Percentiles rank a stretch among this genome's conserved stretches.
Conservation (phyloP, 169 alveolate genomes). For the Plasmodium berghei region DNA sequence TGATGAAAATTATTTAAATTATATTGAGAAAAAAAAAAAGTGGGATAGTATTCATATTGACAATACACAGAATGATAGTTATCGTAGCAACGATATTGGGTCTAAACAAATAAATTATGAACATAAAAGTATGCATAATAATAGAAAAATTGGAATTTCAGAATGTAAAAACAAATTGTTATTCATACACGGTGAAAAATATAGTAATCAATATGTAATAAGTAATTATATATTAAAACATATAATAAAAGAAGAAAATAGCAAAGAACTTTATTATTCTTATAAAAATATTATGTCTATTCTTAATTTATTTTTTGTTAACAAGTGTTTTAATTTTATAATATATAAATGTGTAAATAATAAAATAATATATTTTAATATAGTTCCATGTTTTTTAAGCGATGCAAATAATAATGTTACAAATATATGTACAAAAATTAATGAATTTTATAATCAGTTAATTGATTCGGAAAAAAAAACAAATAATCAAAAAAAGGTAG, state of each 20-base stretch:
- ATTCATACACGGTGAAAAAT: conserved; percentile 63
- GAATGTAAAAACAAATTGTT: conserved; percentile 32
- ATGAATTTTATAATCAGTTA: conserved; percentile 10
- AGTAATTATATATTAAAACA: conserved; percentile 47
- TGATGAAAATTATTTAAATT: too few species aligned
- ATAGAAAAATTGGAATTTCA: too few species aligned
- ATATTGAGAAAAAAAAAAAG: too few species aligned
- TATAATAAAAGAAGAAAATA: conserved; percentile 29
- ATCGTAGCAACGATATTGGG: too few species aligned
- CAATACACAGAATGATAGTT: too few species aligned
- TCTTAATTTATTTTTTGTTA: conserved; percentile 65
- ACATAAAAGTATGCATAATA: too few species aligned
- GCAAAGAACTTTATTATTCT: conserved; percentile 22
- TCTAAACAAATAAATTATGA: too few species aligned
- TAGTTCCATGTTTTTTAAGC: conserved; percentile 33
- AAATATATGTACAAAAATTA: conserved; percentile 63
- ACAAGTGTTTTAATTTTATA: conserved; percentile 51
- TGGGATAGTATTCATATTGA: too few species aligned
- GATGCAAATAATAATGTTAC: conserved; percentile 40
- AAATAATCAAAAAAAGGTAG: not conserved
- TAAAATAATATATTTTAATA: conserved; percentile 30
- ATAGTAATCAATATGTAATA: conserved; percentile 46
- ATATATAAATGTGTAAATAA: conserved; percentile 25
- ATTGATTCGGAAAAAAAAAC: not conserved
- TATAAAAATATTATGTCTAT: conserved; percentile 61